phyloP scores from a whole-genome alignment of 2,329 filamentous ascomycete genomes.

The Kalmusia sp. region DNA sequence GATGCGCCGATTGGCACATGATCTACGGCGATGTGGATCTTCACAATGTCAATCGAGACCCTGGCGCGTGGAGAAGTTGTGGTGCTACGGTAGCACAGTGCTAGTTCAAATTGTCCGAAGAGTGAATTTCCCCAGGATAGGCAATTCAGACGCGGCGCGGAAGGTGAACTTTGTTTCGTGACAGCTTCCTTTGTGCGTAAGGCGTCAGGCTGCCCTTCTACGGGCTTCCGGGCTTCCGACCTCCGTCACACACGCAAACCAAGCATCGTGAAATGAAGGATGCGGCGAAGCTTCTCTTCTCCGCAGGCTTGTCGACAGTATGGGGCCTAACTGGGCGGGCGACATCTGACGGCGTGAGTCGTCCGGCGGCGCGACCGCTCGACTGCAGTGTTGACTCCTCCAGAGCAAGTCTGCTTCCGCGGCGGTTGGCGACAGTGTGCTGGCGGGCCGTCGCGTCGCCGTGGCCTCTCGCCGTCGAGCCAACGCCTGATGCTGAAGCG shows the following conservation, averaged over 20 bases:
- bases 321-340: constrained; percentile 11
- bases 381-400: constrained; percentile 12
- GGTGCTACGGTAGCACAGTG: constrained; percentile 5
- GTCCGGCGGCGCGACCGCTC: constrained; percentile 6
- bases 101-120: not conserved
- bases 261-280: constrained; percentile 17
- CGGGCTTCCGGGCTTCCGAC: constrained; percentile 1
- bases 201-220: constrained; percentile 3
- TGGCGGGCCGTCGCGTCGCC: constrained; percentile 36
- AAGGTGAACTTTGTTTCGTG: not conserved
- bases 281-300: constrained; percentile 9
- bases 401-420: not conserved
- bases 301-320: constrained; percentile 11
- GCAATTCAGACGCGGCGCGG: not conserved
- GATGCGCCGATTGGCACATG: constrained; percentile 22
- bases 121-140: not conserved
- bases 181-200: constrained; percentile 19
- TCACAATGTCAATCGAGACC: not conserved
- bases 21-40: not conserved
- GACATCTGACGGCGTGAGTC: constrained; percentile 3
- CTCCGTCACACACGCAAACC: not conserved
- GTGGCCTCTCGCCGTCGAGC: constrained; percentile 21
- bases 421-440: constrained; percentile 17
- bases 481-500: constrained; percentile 35
- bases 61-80: constrained; percentile 2